These are phyloP conservation scores for Ceratocystis smalleyi DNA, from an alignment of 2,329 filamentous ascomycete species.

Conservation along the genomic window DNA sequence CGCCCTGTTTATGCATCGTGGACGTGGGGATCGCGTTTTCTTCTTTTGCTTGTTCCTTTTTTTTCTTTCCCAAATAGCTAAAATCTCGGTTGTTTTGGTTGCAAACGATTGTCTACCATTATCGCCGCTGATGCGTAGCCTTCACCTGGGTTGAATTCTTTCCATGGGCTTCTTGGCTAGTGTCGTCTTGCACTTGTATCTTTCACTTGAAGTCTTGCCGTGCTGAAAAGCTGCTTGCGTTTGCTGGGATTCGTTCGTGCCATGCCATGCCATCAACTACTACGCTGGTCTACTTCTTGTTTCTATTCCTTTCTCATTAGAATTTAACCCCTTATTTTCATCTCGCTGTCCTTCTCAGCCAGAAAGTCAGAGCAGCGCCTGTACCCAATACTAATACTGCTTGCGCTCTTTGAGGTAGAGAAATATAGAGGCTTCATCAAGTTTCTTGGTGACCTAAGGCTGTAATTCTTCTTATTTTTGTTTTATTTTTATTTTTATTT, in stretches of 20 bases:
- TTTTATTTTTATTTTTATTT: not conserved
- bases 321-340: not conserved
- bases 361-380: not conserved
- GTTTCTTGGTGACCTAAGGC: too few relatives aligned
- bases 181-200: too few relatives aligned
- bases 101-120: too few relatives aligned
- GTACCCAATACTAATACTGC: not conserved
- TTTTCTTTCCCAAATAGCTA: not conserved
- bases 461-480: not conserved
- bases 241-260: not conserved
- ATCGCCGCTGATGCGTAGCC: too few relatives aligned
- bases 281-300: not conserved
- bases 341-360: not conserved
- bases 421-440: too few relatives aligned
- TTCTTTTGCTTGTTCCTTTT: not conserved
- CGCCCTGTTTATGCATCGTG: not conserved
- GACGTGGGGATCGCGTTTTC: too few relatives aligned
- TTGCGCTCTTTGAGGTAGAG: too few relatives aligned
- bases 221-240: not conserved
- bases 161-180: too few relatives aligned
- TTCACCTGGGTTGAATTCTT: too few relatives aligned
- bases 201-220: too few relatives aligned
- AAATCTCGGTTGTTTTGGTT: too few relatives aligned
- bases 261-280: not conserved
- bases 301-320: not conserved